Evolutionary conservation across 2,329 filamentous ascomycete genomes (phyloP), one percentile per base, ranked within the genome.

Genomic region (Huntiella decipiens): DNA sequence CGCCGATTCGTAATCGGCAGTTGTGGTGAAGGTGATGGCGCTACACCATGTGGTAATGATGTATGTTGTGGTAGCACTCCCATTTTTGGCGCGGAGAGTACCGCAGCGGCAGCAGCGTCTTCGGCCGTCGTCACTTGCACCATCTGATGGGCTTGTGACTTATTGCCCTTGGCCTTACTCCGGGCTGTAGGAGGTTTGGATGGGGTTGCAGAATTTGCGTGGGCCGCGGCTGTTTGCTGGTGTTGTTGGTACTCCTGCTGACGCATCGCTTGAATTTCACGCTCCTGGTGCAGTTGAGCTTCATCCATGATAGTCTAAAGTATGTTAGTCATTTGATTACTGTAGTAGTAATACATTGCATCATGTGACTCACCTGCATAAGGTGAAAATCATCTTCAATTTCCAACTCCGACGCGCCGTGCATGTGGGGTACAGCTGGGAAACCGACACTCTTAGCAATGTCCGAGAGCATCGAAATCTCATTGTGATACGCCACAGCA

Each of bases 371-470:
- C 39, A 95, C 87, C 57, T 82, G 80, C 69, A 98, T 95, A 54
- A 81, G 81, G 58, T 82, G 78, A 52, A 96, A 67, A 62, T 98
- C 91, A 43, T 88, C 80, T 46, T 94, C 84, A 40, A 91, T 63
- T 56, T 95, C 85, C 8, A 72, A 66, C 16, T 71, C 61, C 34
- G 79, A 78, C 19, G 83, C 82, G 37, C 82, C 73, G 48, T 69
- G 69, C 62, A 98, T 79, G 32, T 82, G 71, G 15, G 91, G 91
- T n/a, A 87, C 91, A 31, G 88, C 87, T 33, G 91, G 91, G 62
- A 98, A 98, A 17, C 91, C 91, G 56, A 93, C 79, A 59, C 95
- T 87, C 63, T 95, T 96, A 33, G 88, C 87, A 44, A 96, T 71
- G 34, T 88, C 88, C 4, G 87, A 79, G 48, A 98, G 66, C 22